Conservation (phyloP, 176 grass and related monocot species). For the sorghum (Sorghum bicolor) region DNA sequence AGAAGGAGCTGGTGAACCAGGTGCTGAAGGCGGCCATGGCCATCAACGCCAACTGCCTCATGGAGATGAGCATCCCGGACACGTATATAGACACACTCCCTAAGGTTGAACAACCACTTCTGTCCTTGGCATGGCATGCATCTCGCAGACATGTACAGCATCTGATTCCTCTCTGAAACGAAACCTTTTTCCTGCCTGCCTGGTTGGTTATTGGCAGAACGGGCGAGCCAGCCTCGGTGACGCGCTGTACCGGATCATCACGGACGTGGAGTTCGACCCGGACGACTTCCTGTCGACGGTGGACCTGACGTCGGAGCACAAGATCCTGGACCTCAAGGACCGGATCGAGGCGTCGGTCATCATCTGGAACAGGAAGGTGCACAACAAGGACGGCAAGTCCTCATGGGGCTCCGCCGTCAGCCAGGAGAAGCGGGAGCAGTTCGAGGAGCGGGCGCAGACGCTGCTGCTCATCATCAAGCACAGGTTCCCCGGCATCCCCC, state of each 20-base stretch:
- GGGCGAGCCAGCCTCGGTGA: constrained; percentile 87
- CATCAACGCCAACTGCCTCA: constrained; percentile 96
- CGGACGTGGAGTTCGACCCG: constrained; percentile 84
- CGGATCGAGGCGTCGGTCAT: constrained; percentile 94
- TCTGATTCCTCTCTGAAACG: not conserved
- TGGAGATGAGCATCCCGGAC: constrained; percentile 91
- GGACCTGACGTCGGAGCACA: constrained; percentile 92
- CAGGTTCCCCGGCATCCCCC: constrained; percentile 85
- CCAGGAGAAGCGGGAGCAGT: constrained; percentile 95
- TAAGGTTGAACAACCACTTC: too few relatives aligned
- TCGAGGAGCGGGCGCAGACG: constrained; percentile 95
- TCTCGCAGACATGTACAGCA: not conserved
- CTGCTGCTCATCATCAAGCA: constrained; percentile 92
- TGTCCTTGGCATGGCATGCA: too few relatives aligned
- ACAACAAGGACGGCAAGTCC: constrained; percentile 90
- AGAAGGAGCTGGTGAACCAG: constrained; percentile 89
- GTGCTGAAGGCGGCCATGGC: constrained; percentile 97
- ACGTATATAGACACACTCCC: constrained; percentile 75
- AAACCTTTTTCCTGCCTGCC: not conserved
- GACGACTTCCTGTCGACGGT: constrained; percentile 75
- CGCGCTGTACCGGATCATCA: constrained; percentile 80
- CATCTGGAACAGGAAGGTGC: constrained; percentile 99
- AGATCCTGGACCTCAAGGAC: constrained; percentile 96
- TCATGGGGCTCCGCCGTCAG: constrained; percentile 76
- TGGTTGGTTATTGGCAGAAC: constrained; percentile 60